A percentile compares a stretch with the other conserved stretches of the same genome.
These are phyloP conservation scores for Phytopythium oedochilum DNA, from an alignment of 352 stramenopile species.

Conservation along the genomic window DNA sequence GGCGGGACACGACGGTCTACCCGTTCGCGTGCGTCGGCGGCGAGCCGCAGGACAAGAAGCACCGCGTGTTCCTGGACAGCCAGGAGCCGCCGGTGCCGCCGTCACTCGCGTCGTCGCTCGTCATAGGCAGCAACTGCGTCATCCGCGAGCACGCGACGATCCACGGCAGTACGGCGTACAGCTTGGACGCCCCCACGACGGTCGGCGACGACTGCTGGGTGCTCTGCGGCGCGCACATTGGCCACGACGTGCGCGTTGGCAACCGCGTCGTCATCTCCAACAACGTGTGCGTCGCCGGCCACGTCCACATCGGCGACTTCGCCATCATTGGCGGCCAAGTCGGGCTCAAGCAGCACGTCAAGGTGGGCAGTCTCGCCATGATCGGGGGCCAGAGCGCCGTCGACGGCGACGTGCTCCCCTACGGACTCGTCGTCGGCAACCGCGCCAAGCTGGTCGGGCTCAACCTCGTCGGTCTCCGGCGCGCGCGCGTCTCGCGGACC, in stretches of 20 bases:
- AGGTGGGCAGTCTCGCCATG: conserved; percentile 69
- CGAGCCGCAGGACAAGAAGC: conserved; percentile 82
- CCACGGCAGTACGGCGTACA: conserved; percentile 75
- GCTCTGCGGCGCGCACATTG: conserved; percentile 69
- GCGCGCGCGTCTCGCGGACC: conserved; percentile 47
- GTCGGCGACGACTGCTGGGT: conserved; percentile 81
- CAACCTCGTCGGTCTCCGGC: conserved; percentile 71
- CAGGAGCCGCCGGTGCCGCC: background rate
- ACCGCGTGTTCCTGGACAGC: conserved; percentile 17
- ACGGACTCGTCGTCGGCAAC: conserved; percentile 69
- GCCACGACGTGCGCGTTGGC: conserved; percentile 61
- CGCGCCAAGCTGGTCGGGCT: conserved; percentile 69
- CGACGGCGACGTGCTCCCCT: conserved; percentile 80
- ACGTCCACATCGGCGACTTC: conserved; percentile 69
- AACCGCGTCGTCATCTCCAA: conserved; percentile 75
- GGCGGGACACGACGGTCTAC: conserved; percentile 48
- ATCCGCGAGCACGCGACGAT: conserved; percentile 84
- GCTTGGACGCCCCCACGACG: conserved; percentile 30
- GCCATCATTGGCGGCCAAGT: conserved; percentile 77
- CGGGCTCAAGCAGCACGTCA: conserved; percentile 74
- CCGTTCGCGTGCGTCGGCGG: conserved; percentile 75
- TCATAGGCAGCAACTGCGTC: conserved; percentile 63
- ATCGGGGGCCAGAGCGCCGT: conserved; percentile 75
- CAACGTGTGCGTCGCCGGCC: conserved; percentile 76
- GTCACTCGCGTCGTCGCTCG: conserved; percentile 23